These are phyloP conservation scores for Plasmodium gonderi DNA, from an alignment of 169 alveolate genomes.

Conservation along the genomic window DNA sequence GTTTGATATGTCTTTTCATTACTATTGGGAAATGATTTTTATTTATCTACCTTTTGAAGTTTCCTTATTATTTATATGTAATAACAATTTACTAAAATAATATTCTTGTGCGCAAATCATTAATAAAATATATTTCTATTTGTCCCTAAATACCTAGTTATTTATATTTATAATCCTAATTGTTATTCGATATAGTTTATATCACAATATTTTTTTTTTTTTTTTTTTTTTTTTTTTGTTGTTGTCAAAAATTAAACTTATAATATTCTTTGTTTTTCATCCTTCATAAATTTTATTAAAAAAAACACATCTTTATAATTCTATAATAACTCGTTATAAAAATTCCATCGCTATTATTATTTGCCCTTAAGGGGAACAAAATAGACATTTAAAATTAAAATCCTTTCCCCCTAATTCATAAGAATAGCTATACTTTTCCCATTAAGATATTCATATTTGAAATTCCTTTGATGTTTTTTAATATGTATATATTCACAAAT, in stretches of 20 bases:
- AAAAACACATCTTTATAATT: too few species aligned
- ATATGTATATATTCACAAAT: too few species aligned
- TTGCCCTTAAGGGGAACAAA: too few species aligned
- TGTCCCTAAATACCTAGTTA: background rate
- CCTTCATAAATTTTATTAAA: too few species aligned
- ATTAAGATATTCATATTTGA: too few species aligned
- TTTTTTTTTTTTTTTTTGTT: background rate
- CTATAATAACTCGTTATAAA: too few species aligned
- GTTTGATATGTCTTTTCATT: background rate
- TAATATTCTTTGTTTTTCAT: too few species aligned
- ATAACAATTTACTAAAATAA: background rate
- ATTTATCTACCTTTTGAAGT: background rate
- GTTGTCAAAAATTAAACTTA: background rate
- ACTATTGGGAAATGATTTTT: background rate
- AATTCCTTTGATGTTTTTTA: too few species aligned
- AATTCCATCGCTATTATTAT: too few species aligned
- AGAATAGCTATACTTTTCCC: too few species aligned
- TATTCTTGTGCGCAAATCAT: background rate
- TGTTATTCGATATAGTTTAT: background rate
- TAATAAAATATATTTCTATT: background rate
- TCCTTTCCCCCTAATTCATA: too few species aligned
- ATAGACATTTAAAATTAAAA: too few species aligned
- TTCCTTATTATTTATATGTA: background rate
- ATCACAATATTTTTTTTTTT: background rate
- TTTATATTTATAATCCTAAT: constrained; percentile 1